Base-by-base conservation (phyloP, 1,284 basidiomycete genomes). In the Wolfiporia cocos region DNA sequence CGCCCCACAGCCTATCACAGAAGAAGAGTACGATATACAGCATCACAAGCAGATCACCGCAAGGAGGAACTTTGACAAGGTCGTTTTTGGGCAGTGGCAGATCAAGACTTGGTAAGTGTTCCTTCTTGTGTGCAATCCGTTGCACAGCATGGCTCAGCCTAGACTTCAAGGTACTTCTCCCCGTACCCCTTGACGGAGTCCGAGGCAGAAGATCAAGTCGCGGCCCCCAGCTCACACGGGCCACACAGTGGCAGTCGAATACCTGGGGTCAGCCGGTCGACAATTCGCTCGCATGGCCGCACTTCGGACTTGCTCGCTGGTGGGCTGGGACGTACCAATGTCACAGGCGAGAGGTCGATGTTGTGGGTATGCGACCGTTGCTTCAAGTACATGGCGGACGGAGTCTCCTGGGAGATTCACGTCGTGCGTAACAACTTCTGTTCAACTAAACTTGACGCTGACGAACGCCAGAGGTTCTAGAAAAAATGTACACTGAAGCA, bases 321-420 rank as follows among this genome's bases (percentile, higher is more conserved):
- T 15, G 77, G 81, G 2, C 64, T 84, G 34, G 68, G 72, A 12
- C 70, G 79, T 34, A 70, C 71, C n/a, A 67, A 70, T 42, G 60
- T 58, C 14, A 51, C 61, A 10, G 69, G 65, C 2, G 80, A 81
- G 47, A 69, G 70, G 37, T 68, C 75, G 7, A 62, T 71, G 24
- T 61, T 92, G 19, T 92, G 82, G 77, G 88, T 95, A 15, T 95
- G 92, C 59, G 86, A 92, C 48, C 77, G 85, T 43, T 99, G 95
- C 68, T 96, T 98, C 81, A 97, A 96, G 66, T 99, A 98, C 63
- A 92, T 94, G 85, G 69, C 78, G 2, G 84, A 91, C 31, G 74
- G 78, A 15, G 64, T 68, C 2, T 68, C 71, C 17, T 92, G 86
- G 76, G 83, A 89, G 47, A 55, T 76, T 35, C 92, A 96, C 61